Percentiles rank a stretch among this genome's conserved stretches.
phyloP scores from a whole-genome alignment of 345 rosid genomes.

The Acer yangbiense region DNA sequence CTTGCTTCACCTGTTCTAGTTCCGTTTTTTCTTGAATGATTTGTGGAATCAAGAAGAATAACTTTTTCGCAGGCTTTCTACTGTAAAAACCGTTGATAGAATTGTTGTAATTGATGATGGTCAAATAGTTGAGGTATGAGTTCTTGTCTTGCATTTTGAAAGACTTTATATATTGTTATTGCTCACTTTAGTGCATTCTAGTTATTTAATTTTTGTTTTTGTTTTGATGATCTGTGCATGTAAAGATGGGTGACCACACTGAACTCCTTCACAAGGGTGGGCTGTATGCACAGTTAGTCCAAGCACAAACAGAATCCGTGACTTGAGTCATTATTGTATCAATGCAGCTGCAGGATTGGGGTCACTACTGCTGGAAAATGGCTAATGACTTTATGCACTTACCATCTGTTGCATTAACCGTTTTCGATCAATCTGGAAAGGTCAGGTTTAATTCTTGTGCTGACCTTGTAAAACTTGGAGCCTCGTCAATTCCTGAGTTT shows the following conservation, averaged over 20 bases:
- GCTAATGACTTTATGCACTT: neutral
- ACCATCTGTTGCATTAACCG: neutral
- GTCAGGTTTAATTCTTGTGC: neutral
- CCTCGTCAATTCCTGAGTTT: neutral
- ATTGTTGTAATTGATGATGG: conserved; percentile 47
- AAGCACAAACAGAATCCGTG: conserved; percentile 29
- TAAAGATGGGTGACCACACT: conserved; percentile 40
- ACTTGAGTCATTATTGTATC: conserved; percentile 17
- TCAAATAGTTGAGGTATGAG: conserved; percentile 38
- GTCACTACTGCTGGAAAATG: neutral
- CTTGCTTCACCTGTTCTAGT: neutral
- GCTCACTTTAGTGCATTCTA: neutral
- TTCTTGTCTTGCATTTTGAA: neutral
- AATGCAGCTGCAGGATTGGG: neutral
- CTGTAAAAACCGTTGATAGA: conserved; percentile 37
- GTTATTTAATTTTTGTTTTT: neutral
- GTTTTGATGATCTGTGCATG: neutral
- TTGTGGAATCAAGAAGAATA: neutral
- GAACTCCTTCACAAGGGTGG: conserved; percentile 41
- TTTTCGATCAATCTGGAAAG: neutral
- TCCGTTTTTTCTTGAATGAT: neutral
- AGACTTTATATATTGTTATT: neutral
- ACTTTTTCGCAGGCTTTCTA: conserved; percentile 34
- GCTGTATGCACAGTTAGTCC: conserved; percentile 32
- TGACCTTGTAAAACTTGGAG: neutral